A percentile compares a stretch with the other conserved stretches of the same genome.
phyloP scores from a whole-genome alignment of 2,329 filamentous ascomycete genomes.

The Pseudogymnoascus sp. region DNA sequence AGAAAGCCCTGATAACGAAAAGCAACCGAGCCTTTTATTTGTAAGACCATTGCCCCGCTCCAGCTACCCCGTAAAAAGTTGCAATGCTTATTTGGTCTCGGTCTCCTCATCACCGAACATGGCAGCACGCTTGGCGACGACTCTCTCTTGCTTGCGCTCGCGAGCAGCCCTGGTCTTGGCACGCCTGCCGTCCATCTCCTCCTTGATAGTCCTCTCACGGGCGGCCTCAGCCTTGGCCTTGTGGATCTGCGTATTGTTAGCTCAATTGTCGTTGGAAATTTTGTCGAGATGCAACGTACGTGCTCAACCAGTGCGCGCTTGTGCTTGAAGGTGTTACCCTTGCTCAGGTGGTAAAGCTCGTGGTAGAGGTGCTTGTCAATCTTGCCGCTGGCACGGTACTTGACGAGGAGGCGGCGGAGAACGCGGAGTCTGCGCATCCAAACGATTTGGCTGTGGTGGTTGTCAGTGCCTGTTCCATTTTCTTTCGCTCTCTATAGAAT shows the following conservation, averaged over 20 bases:
- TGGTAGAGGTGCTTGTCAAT: slow-evolving; percentile 99
- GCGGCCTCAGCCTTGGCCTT: slow-evolving; percentile 99
- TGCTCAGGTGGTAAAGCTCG: slow-evolving; percentile 99
- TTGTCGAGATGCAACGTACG: slow-evolving; percentile 56
- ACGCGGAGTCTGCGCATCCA: slow-evolving; percentile 99
- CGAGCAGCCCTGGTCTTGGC: slow-evolving; percentile 99
- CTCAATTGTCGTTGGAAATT: slow-evolving; percentile 17
- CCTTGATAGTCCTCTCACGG: slow-evolving; percentile 91
- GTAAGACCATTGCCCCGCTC: slow-evolving; percentile 27
- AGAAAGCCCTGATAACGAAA: slow-evolving; percentile 26
- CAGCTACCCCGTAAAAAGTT: slow-evolving; percentile 15
- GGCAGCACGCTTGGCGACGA: slow-evolving; percentile 82
- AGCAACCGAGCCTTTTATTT: slow-evolving; percentile 26
- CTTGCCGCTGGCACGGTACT: slow-evolving; percentile 99
- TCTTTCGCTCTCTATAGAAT: slow-evolving; percentile 2
- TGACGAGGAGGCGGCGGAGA: slow-evolving; percentile 96
- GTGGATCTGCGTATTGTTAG: slow-evolving; percentile 67
- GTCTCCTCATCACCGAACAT: slow-evolving; percentile 60
- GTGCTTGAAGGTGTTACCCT: slow-evolving; percentile 99
- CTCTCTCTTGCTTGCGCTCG: slow-evolving; percentile 94
- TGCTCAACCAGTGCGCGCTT: slow-evolving; percentile 99
- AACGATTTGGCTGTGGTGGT: slow-evolving; percentile 69
- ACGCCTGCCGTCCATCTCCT: slow-evolving; percentile 99
- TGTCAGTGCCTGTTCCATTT: background rate
- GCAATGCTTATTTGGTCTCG: slow-evolving; percentile 27